Base-by-base conservation (phyloP, 2,329 filamentous ascomycete genomes). In the Aureobasidium sp. region DNA sequence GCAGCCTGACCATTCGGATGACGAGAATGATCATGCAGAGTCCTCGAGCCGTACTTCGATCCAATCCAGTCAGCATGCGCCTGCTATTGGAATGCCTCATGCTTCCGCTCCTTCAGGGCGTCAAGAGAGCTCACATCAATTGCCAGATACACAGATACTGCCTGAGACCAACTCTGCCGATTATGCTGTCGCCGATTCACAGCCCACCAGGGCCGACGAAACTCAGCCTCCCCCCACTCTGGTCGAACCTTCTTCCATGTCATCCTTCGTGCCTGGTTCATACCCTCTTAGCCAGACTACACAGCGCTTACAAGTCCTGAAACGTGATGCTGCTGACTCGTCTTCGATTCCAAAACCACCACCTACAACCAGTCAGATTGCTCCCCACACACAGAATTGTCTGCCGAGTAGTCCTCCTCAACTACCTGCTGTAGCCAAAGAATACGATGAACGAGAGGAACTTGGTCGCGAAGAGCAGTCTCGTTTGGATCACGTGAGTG, bases 161-260 rank as follows among this genome's bases (percentile, higher is more conserved):
- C 38, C 27, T 40, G 45, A 16, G 6, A 8, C 30, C n/a, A n/a
- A 27, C n/a, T n/a, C n/a, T n/a, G 14, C 39, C 11, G 37, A 65
- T 61, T 66, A 70, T 19, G 69, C 72, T 7, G 64, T 76, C 16
- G 71, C 71, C 54, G 69, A 76, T 54, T 76, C 74, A 14, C 73
- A 75, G 51, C 70, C 71, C 10, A 63, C 67, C 8, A 57, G 59
- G 14, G 59, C 57, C 12, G 57, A 64, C 24, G 41, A 45, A 29
- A 50, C 61, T 12, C 62, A 66, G 7, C 63, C 55, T 19, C 66
- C 65, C n/a, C 64, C 62, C 32, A 56, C 59, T 11, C 51, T 63
- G 7, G 59, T 63, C 4, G 63, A 68, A n/a, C 63, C 64, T 17
- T 71, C 71, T 1, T 71, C 62, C 2, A 62, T 60, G 30, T 55